phyloP scores from a whole-genome alignment of 768 basidiomycete species.

The Hygrophorus pudorinus region DNA sequence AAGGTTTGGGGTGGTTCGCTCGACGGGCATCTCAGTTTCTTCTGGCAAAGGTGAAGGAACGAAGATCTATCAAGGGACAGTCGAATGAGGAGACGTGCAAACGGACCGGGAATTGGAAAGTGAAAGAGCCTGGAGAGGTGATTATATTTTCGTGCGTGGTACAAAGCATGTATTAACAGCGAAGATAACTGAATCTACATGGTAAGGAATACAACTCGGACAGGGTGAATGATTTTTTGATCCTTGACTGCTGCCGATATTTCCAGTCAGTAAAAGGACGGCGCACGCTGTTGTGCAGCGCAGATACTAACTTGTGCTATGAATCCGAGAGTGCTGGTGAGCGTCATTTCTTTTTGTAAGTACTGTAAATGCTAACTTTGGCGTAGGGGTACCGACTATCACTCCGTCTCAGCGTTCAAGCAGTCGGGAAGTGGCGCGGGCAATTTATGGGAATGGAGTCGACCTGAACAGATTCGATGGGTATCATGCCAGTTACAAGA shows the following conservation, averaged over 20 bases:
- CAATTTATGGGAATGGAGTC: slow-evolving; percentile 31
- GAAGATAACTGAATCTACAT: neutral
- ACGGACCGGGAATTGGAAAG: slow-evolving; percentile 51
- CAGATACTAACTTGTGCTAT: slow-evolving; percentile 58
- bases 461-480: slow-evolving; percentile 30
- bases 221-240: slow-evolving; percentile 55
- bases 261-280: slow-evolving; percentile 31
- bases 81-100: slow-evolving; percentile 56
- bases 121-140: slow-evolving; percentile 35
- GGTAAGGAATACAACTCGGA: slow-evolving; percentile 20
- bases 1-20: slow-evolving; percentile 49
- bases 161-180: neutral
- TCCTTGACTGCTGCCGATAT: slow-evolving; percentile 68
- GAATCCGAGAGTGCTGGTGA: slow-evolving; percentile 38
- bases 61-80: slow-evolving; percentile 47
- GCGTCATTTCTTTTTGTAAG: slow-evolving; percentile 8
- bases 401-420: slow-evolving; percentile 29
- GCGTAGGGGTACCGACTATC: slow-evolving; percentile 27
- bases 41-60: slow-evolving; percentile 47
- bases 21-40: slow-evolving; percentile 64
- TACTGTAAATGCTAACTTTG: neutral
- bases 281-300: slow-evolving; percentile 55
- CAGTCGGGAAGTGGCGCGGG: slow-evolving; percentile 43
- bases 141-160: slow-evolving; percentile 9
- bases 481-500: slow-evolving; percentile 29